Conservation (phyloP, 2,329 filamentous ascomycete genomes). For the Aspergillus fijiensis region DNA sequence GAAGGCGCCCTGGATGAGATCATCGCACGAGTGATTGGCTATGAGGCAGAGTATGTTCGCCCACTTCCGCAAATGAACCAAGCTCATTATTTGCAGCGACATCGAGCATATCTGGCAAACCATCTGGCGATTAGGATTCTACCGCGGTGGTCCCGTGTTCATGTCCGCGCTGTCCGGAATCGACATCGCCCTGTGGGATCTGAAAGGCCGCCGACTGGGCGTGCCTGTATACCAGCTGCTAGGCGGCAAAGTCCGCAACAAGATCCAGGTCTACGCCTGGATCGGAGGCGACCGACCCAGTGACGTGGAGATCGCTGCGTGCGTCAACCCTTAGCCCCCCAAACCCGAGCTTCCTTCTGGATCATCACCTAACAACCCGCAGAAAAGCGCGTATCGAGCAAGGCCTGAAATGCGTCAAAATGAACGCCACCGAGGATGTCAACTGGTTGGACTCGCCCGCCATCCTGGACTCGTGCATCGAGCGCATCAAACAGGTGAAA, state of each 20-base stretch:
- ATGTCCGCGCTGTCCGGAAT: constrained; percentile 77
- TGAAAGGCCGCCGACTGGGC: constrained; percentile 64
- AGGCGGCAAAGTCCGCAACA: constrained; percentile 69
- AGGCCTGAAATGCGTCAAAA: constrained; percentile 58
- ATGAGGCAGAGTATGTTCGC: constrained; percentile 65
- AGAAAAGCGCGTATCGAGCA: constrained; percentile 50
- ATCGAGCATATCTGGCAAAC: constrained; percentile 82
- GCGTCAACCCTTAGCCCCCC: constrained; percentile 29
- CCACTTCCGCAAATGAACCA: neutral
- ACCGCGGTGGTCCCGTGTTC: constrained; percentile 74
- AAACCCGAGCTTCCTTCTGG: too few species aligned
- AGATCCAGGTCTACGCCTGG: constrained; percentile 73
- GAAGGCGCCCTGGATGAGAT: constrained; percentile 72
- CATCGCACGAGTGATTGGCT: constrained; percentile 60
- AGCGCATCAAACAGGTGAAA: constrained; percentile 68
- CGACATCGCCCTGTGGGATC: constrained; percentile 77
- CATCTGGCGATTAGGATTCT: constrained; percentile 70
- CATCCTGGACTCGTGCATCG: constrained; percentile 62
- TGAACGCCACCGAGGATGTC: constrained; percentile 76
- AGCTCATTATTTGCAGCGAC: constrained; percentile 51
- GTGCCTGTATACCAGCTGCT: constrained; percentile 73
- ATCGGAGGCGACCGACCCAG: constrained; percentile 71
- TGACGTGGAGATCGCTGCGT: constrained; percentile 61
- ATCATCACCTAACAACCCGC: neutral
- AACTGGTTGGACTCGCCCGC: constrained; percentile 74